Evolutionary conservation across 148 eudicot species (phyloP), one percentile per base, ranked within the genome.

Genomic region (Simmondsia chinensis): DNA sequence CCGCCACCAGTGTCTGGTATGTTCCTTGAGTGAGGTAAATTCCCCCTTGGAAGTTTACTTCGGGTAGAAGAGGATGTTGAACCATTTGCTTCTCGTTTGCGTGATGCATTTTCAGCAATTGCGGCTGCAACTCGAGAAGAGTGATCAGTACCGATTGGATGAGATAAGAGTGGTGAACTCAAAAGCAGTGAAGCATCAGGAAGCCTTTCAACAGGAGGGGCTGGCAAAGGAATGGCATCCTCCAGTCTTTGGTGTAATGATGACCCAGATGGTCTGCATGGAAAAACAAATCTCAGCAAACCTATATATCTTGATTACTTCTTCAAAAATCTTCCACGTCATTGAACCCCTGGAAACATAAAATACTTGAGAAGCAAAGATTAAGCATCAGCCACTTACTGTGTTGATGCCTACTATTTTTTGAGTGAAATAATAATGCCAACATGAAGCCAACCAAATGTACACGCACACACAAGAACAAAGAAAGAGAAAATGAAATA

Each of bases 81-180:
- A 15, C 54, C 77, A 46, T 67, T 74, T 35, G 71, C 65, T 23
- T 79, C 88, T 64, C 95, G 69, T 62, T 91, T 91, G 33, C 95
- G 75, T 5, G 80, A 72, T 35, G 74, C 79, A 47, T 72, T 70
- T 54, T 74, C 77, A 45, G 93, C 93, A 68, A 76, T 63, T 19
- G 95, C 88, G 55, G 93, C 83, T 46, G 85, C 95, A 67, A 91
- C 97, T 50, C 85, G 77, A 13, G 85, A 77, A 46, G 79, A 68
- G 68, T 91, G 97, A 60, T 85, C 88, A 26, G 35, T 48, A 30
- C 71, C 65, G 48, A 38, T 33, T 30, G 49, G 14, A 51, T 56
- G 57, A 39, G 82, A 58, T 34, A 71, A 46, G 33, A 54, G 22
- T 9, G 94, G 83, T 15, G 88, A 71, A 66, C 58, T 67, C 55